phyloP scores from a whole-genome alignment of 148 eudicot genomes.

The Rhododendron ferrugineum region DNA sequence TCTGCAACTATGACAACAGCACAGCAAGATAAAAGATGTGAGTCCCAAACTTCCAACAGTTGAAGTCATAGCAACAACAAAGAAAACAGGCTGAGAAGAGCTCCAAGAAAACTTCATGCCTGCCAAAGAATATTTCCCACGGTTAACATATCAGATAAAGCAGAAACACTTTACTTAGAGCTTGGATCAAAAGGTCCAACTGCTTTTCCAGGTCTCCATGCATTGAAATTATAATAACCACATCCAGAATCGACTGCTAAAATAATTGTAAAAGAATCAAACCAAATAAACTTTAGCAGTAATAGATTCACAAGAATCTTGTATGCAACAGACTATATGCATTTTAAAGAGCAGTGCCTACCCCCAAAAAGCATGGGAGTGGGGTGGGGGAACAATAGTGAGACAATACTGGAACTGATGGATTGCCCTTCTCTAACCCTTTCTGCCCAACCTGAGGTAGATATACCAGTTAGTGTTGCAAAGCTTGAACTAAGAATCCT shows the following conservation, averaged over 20 bases:
- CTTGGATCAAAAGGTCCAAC: background rate
- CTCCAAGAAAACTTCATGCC: constrained; percentile 81
- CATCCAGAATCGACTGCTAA: background rate
- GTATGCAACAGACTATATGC: background rate
- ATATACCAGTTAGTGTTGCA: background rate
- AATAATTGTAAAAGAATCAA: background rate
- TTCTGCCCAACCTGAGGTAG: background rate
- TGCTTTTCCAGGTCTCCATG: background rate
- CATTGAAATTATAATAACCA: background rate
- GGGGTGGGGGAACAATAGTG: background rate
- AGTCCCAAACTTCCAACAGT: constrained; percentile 90
- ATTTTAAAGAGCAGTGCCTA: background rate
- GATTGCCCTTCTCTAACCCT: background rate
- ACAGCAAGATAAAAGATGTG: constrained; percentile 93
- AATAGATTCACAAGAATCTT: background rate
- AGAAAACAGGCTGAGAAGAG: constrained; percentile 72
- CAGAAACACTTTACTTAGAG: background rate
- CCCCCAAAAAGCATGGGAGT: background rate
- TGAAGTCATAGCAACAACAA: constrained; percentile 56
- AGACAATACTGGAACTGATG: background rate
- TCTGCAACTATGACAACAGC: constrained; percentile 90
- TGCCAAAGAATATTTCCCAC: constrained; percentile 59
- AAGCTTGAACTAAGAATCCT: background rate
- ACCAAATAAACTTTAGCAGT: background rate
- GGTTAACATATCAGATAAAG: constrained; percentile 29